Conservation (phyloP, 306 rosid species). For the Acacia confusa region DNA sequence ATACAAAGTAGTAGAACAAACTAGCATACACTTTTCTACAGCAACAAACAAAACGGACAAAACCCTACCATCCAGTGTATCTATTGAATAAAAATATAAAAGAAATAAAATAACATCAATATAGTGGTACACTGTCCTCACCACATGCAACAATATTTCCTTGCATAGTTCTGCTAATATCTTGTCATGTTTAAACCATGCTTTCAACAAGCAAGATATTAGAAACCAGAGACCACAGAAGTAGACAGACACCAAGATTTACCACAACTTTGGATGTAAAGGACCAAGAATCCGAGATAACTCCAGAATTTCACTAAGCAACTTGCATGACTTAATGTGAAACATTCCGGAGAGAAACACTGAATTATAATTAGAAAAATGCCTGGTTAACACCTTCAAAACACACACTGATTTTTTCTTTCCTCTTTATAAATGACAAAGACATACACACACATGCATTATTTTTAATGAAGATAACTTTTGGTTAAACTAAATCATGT, state of each 20-base stretch:
- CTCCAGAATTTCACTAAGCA: background rate
- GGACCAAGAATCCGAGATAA: background rate
- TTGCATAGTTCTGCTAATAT: background rate
- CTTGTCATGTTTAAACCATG: background rate
- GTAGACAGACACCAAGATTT: background rate
- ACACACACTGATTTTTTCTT: background rate
- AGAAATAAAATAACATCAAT: background rate
- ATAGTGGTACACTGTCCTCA: background rate
- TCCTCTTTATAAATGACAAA: background rate
- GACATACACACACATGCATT: background rate
- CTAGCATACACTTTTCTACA: background rate
- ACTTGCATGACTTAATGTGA: background rate
- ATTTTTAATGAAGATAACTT: background rate
- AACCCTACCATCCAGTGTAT: conserved; percentile 6
- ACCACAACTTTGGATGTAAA: background rate
- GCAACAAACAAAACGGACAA: background rate
- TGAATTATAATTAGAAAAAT: background rate
- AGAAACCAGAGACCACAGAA: background rate
- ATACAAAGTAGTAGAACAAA: conserved; percentile 14
- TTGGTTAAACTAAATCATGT: background rate
- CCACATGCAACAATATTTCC: too few relatives aligned
- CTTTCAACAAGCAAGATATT: background rate
- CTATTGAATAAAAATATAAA: background rate
- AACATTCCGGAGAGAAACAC: background rate
- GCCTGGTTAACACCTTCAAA: background rate